Evolutionary conservation across 1,284 basidiomycete genomes (phyloP).

Genomic region (Sporisorium iseilematis-ciliati): DNA sequence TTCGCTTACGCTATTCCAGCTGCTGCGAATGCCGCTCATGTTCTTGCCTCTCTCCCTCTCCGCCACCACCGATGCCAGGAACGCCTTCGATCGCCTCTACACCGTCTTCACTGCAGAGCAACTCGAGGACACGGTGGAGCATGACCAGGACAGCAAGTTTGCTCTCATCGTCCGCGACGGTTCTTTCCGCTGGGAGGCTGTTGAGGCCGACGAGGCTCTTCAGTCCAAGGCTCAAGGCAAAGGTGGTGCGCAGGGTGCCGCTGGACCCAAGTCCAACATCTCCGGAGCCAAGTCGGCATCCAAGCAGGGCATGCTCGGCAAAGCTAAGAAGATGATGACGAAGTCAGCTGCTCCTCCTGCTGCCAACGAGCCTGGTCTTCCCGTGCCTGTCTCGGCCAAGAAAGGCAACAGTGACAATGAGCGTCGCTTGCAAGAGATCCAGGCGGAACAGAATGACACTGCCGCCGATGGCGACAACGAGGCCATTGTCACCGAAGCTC

Average conservation of each 20-base stretch:
- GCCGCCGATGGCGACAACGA: slow-evolving; percentile 35
- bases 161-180: slow-evolving; percentile 48
- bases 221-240: slow-evolving; percentile 34
- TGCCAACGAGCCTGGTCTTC: slow-evolving; percentile 33
- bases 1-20: slow-evolving; percentile 68
- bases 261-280: not conserved
- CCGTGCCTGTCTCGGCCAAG: slow-evolving; percentile 30
- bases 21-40: slow-evolving; percentile 81
- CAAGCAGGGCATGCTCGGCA: slow-evolving; percentile 28
- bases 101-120: slow-evolving; percentile 77
- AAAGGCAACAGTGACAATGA: slow-evolving; percentile 28
- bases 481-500: slow-evolving; percentile 30
- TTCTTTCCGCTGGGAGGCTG: slow-evolving; percentile 58
- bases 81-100: slow-evolving; percentile 64
- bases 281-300: slow-evolving; percentile 8
- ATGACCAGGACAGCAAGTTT: slow-evolving; percentile 72
- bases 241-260: slow-evolving; percentile 17
- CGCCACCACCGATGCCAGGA: slow-evolving; percentile 64
- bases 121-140: slow-evolving; percentile 77
- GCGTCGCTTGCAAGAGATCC: slow-evolving; percentile 35
- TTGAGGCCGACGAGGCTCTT: slow-evolving; percentile 43
- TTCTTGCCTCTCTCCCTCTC: slow-evolving; percentile 71
- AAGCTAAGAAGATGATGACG: slow-evolving; percentile 35
- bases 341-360: slow-evolving; percentile 28
- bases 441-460: slow-evolving; percentile 39